A percentile compares a stretch with the other conserved stretches of the same genome.
Conservation (phyloP, 495 filamentous ascomycete genomes). For the Aspergillus nidulans region DNA sequence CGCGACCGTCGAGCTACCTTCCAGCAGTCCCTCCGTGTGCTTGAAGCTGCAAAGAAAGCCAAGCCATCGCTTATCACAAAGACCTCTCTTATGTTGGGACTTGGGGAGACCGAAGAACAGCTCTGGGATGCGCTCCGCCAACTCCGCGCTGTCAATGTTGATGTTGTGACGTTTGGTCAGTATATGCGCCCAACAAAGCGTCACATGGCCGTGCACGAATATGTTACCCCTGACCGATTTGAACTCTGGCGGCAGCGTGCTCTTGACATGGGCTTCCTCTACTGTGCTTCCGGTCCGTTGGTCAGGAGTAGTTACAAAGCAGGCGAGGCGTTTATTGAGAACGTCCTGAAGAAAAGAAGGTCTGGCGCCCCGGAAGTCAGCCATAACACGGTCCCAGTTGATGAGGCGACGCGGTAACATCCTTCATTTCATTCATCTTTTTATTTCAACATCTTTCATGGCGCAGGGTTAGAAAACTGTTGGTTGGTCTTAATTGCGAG, state of each 20-base stretch:
- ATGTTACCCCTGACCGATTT: conserved; percentile 84
- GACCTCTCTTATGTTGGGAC: conserved; percentile 92
- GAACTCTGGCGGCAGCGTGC: conserved; percentile 88
- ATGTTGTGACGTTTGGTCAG: conserved; percentile 96
- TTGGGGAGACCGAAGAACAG: conserved; percentile 91
- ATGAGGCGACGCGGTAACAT: conserved; percentile 29
- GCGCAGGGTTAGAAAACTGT: conserved; percentile 13
- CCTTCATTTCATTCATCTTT: conserved; percentile 8
- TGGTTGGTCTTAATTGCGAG: background rate
- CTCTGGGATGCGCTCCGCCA: conserved; percentile 76
- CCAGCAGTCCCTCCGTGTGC: conserved; percentile 74
- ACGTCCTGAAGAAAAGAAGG: conserved; percentile 85
- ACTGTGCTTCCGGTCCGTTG: conserved; percentile 88
- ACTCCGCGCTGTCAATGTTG: conserved; percentile 72
- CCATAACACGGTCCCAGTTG: conserved; percentile 20
- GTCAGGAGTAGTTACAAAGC: conserved; percentile 96
- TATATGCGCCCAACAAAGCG: conserved; percentile 99
- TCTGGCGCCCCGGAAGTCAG: conserved; percentile 31
- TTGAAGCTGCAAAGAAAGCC: conserved; percentile 75
- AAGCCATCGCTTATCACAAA: conserved; percentile 82
- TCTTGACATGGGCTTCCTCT: conserved; percentile 92
- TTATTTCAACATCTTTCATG: conserved; percentile 8
- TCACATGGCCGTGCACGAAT: conserved; percentile 93
- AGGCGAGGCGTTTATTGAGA: conserved; percentile 97
- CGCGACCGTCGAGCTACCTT: conserved; percentile 89